Base-by-base conservation (phyloP, 1,139 yeast species). In the Geotrichum candidum region DNA sequence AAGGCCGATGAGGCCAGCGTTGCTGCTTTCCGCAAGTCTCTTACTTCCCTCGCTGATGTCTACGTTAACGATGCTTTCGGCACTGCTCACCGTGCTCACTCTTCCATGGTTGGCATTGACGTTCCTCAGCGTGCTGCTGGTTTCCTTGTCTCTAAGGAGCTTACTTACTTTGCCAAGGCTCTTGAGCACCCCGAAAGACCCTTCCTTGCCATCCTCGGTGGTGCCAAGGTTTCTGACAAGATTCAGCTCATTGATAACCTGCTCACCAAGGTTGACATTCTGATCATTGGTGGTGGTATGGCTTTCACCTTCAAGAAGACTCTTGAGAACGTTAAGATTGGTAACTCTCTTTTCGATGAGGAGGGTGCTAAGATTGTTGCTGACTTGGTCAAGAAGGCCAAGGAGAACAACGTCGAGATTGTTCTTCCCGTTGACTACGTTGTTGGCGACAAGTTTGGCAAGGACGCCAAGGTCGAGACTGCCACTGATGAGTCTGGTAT, bases 241-340 rank as follows among this genome's bases (percentile, higher is more conserved):
- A 92, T 92, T 75, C 97, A 90, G 82, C 86, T 92, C 80, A 92
- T 92, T 76, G 97, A 94, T 80, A 92, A 92, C 85, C 84, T 92
- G 78, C 84, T 92, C 74, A 91, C 92, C 82, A 94, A 92, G 85
- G 97, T 92, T 73, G 87, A 94, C 79, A 79, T 86, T 67, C 83
- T 92, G 77, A 90, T 92, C 79, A 87, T 92, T 73, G 97, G 98
- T 77, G 98, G 98, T 81, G 98, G 98, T 81, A 92, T 92, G 98
- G 92, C 98, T 65, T 92, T 91, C 86, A 92, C 98, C 73, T 92
- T 92, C 84, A 90, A 89, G 84, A 92, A 94, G 84, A 88, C 92
- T 64, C 78, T 90, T 70, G 88, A 90, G 77, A 83, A 84, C 76
- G 86, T 89, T 81, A 77, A 72, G 66, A 94, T 94, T 72, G 98